Conservation (phyloP, 2,329 filamentous ascomycete genomes). For the Aspergillus sp. region DNA sequence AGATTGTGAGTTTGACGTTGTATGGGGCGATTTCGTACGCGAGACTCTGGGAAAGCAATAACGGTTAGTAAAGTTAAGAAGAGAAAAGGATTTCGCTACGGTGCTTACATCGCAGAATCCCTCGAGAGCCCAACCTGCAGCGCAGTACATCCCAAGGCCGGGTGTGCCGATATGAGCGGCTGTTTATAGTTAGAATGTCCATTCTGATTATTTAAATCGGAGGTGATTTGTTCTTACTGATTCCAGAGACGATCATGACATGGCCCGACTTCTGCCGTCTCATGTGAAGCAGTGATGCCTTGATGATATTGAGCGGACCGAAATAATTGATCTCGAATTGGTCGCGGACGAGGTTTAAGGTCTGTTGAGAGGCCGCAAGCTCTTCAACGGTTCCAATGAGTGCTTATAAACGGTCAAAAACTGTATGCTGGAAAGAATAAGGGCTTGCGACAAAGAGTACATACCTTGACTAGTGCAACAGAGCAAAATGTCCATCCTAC, state of each 20-base stretch:
- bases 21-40: slow-evolving; percentile 97
- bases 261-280: slow-evolving; percentile 80
- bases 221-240: slow-evolving; percentile 52
- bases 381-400: slow-evolving; percentile 92
- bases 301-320: slow-evolving; percentile 93
- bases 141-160: slow-evolving; percentile 85
- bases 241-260: slow-evolving; percentile 84
- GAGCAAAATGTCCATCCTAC: slow-evolving; percentile 82
- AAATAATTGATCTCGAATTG: slow-evolving; percentile 97
- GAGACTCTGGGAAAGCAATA: slow-evolving; percentile 55
- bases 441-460: slow-evolving; percentile 13
- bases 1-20: slow-evolving; percentile 92
- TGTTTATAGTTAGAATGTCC: slow-evolving; percentile 29
- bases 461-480: slow-evolving; percentile 85
- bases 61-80: neutral
- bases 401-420: slow-evolving; percentile 50
- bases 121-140: slow-evolving; percentile 91
- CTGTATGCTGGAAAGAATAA: neutral
- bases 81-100: neutral
- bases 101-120: slow-evolving; percentile 79
- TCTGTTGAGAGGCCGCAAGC: slow-evolving; percentile 69
- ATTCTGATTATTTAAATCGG: neutral
- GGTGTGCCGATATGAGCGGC: slow-evolving; percentile 89
- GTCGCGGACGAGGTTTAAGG: slow-evolving; percentile 76
- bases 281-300: slow-evolving; percentile 77